phyloP scores from a whole-genome alignment of 768 basidiomycete genomes.

The Serendipita indica region DNA sequence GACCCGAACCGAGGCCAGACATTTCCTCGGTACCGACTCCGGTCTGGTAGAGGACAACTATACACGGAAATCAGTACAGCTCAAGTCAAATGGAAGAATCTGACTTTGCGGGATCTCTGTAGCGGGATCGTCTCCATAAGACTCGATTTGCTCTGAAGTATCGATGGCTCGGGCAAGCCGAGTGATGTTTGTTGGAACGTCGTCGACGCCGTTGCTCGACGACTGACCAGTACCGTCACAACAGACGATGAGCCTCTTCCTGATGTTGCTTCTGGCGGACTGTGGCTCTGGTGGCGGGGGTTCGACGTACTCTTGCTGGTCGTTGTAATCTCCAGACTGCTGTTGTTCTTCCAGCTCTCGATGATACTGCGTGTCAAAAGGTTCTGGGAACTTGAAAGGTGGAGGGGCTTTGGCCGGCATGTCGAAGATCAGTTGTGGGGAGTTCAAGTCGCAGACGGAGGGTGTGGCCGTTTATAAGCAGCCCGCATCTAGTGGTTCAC shows the following conservation, averaged over 20 bases:
- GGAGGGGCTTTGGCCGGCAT: too few relatives aligned
- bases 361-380: too few relatives aligned
- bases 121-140: not conserved
- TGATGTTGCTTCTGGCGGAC: not conserved
- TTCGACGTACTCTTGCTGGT: too few relatives aligned
- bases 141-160: not conserved
- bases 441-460: too few relatives aligned
- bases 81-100: not conserved
- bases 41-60: conserved; percentile 5
- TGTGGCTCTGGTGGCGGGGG: too few relatives aligned
- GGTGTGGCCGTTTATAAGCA: too few relatives aligned
- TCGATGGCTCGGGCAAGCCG: not conserved
- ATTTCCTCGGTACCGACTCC: not conserved
- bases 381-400: too few relatives aligned
- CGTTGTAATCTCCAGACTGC: too few relatives aligned
- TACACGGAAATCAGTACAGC: not conserved
- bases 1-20: not conserved
- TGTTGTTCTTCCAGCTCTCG: too few relatives aligned
- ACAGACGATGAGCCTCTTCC: conserved; percentile 9
- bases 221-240: conserved; percentile 5
- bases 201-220: not conserved
- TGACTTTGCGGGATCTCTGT: not conserved
- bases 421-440: too few relatives aligned
- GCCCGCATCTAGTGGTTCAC: too few relatives aligned
- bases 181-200: not conserved